Evolutionary conservation across 345 rosid species (phyloP).

Genomic region (Pugionium dolabratum): DNA sequence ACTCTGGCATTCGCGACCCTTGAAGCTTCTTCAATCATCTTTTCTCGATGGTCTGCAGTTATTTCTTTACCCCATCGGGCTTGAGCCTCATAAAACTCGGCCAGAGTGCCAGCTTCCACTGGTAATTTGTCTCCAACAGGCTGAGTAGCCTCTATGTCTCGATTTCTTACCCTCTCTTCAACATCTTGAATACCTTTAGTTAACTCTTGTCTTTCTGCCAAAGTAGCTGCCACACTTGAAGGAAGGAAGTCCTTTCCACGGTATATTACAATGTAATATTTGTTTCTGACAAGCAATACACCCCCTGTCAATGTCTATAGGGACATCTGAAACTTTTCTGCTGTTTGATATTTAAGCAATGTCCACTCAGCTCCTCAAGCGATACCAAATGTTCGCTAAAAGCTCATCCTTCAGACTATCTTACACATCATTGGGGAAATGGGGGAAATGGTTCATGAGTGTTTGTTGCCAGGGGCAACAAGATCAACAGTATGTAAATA

Average conservation of each 20-base stretch:
- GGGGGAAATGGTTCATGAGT: too few relatives aligned
- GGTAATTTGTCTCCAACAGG: conserved; percentile 54
- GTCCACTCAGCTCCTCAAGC: conserved; percentile 19
- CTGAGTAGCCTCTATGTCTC: conserved; percentile 50
- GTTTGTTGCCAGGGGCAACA: too few relatives aligned
- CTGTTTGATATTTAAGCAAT: not conserved
- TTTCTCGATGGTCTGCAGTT: conserved; percentile 75
- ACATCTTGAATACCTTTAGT: conserved; percentile 77
- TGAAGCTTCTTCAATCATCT: conserved; percentile 88
- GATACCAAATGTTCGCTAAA: not conserved
- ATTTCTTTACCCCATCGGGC: conserved; percentile 87
- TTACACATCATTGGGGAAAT: too few relatives aligned
- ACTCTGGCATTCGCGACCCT: conserved; percentile 63
- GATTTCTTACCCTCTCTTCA: conserved; percentile 70
- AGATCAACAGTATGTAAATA: too few relatives aligned
- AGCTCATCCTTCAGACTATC: not conserved
- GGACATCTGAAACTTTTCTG: not conserved
- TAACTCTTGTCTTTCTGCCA: conserved; percentile 80
- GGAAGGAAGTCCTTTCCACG: conserved; percentile 99
- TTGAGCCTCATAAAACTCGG: conserved; percentile 98
- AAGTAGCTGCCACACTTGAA: conserved; percentile 73
- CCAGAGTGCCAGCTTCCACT: conserved; percentile 85
- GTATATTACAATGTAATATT: conserved; percentile 86
- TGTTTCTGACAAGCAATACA: conserved; percentile 87
- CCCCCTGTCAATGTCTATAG: conserved; percentile 87